A percentile compares a stretch with the other conserved stretches of the same genome.
Evolutionary conservation across 345 rosid genomes (phyloP).

Genomic region (Eucalyptus urophylla): DNA sequence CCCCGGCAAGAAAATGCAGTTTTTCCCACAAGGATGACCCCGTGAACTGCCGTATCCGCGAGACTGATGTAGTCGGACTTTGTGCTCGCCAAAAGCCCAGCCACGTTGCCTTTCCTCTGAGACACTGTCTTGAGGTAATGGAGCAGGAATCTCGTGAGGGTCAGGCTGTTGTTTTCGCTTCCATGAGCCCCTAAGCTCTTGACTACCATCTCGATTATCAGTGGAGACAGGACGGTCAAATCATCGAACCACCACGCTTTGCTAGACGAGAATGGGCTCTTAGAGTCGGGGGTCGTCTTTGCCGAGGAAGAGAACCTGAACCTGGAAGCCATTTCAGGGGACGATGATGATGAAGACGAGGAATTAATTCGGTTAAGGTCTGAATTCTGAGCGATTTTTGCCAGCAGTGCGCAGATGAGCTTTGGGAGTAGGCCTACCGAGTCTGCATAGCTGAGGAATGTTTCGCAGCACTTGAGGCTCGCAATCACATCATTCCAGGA

Average conservation of each 20-base stretch:
- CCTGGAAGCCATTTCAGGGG: conserved; percentile 30
- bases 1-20: conserved; percentile 54
- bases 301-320: conserved; percentile 32
- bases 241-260: conserved; percentile 81
- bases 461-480: conserved; percentile 47
- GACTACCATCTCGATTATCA: conserved; percentile 29
- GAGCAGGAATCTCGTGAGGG: conserved; percentile 61
- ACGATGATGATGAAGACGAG: conserved; percentile 35
- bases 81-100: not conserved
- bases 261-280: conserved; percentile 12
- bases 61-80: conserved; percentile 21
- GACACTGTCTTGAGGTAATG: conserved; percentile 43
- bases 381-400: conserved; percentile 50
- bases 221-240: conserved; percentile 32
- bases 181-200: conserved; percentile 37
- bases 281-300: conserved; percentile 9
- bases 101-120: not conserved
- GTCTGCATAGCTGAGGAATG: conserved; percentile 39
- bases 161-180: conserved; percentile 31
- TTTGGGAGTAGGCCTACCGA: conserved; percentile 40
- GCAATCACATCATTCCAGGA: conserved; percentile 41
- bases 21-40: conserved; percentile 26
- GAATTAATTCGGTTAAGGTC: conserved; percentile 18
- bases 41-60: conserved; percentile 51
- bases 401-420: conserved; percentile 36